phyloP scores from a whole-genome alignment of 768 basidiomycete species.

The Hemileccinum rubropunctum region DNA sequence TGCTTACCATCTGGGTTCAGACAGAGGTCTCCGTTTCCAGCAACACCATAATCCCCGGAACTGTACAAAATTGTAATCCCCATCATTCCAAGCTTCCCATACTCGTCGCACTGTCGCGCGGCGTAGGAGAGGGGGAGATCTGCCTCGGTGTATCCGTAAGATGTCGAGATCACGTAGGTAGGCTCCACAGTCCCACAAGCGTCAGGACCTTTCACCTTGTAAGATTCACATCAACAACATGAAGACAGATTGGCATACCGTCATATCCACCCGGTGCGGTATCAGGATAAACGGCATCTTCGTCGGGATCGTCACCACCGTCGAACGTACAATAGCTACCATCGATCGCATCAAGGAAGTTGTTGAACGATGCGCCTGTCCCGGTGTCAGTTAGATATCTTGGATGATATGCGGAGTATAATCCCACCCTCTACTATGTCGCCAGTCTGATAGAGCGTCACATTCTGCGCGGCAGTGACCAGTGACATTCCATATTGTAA shows the following conservation, averaged over 20 bases:
- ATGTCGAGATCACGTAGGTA: constrained; percentile 38
- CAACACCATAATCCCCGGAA: constrained; percentile 26
- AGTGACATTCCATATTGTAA: constrained; percentile 32
- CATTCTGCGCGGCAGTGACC: constrained; percentile 22
- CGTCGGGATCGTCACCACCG: constrained; percentile 32
- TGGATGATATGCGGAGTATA: too few relatives aligned
- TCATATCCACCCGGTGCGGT: constrained; percentile 8
- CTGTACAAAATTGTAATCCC: constrained; percentile 40
- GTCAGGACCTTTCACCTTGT: neutral
- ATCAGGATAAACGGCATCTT: constrained; percentile 30
- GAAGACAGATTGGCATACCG: constrained; percentile 3
- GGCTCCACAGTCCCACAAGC: constrained; percentile 33
- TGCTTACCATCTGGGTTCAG: constrained; percentile 24
- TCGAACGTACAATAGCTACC: constrained; percentile 36
- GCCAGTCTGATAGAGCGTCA: constrained; percentile 34
- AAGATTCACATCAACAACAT: neutral
- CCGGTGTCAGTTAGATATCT: too few relatives aligned
- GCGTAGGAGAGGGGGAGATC: constrained; percentile 33
- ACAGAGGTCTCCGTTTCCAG: constrained; percentile 30
- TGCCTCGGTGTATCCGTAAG: constrained; percentile 36
- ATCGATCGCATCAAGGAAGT: constrained; percentile 38
- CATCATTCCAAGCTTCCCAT: constrained; percentile 39
- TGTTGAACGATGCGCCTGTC: constrained; percentile 34
- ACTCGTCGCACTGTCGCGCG: constrained; percentile 40
- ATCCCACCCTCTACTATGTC: constrained; percentile 22